phyloP scores from a whole-genome alignment of 805 yeast species.

The Barnettozyma californica region DNA sequence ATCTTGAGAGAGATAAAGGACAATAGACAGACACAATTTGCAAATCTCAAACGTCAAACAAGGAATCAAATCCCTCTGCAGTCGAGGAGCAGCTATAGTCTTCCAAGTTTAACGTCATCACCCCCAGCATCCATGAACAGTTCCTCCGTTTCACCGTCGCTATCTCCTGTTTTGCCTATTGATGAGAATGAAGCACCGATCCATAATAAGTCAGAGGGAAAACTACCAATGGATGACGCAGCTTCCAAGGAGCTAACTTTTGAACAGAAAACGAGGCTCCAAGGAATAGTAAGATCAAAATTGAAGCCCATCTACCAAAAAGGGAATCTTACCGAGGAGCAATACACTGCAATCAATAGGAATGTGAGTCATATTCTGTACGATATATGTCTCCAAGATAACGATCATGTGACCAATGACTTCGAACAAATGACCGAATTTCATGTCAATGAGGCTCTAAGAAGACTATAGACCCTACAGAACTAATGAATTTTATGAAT shows the following conservation, averaged over 20 bases:
- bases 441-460: conserved; percentile 5
- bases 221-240: conserved; percentile 5
- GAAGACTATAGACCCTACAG: conserved; percentile 6
- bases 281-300: conserved; percentile 47
- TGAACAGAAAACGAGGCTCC: conserved; percentile 52
- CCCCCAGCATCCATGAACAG: conserved; percentile 6
- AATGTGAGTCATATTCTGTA: conserved; percentile 58
- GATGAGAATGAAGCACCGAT: background rate
- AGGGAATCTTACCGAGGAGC: conserved; percentile 29
- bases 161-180: conserved; percentile 9
- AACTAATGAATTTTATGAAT: background rate
- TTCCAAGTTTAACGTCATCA: conserved; percentile 3
- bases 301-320: conserved; percentile 44
- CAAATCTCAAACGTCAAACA: background rate
- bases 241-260: conserved; percentile 14
- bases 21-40: conserved; percentile 1
- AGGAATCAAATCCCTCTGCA: background rate
- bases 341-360: conserved; percentile 59
- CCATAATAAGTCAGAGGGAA: conserved; percentile 9
- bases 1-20: conserved; percentile 20
- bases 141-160: conserved; percentile 10
- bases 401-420: conserved; percentile 3
- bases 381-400: conserved; percentile 24
- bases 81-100: background rate
- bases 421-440: conserved; percentile 18